Base-by-base conservation (phyloP, 495 filamentous ascomycete genomes). In the Talaromyces trachyspermus region DNA sequence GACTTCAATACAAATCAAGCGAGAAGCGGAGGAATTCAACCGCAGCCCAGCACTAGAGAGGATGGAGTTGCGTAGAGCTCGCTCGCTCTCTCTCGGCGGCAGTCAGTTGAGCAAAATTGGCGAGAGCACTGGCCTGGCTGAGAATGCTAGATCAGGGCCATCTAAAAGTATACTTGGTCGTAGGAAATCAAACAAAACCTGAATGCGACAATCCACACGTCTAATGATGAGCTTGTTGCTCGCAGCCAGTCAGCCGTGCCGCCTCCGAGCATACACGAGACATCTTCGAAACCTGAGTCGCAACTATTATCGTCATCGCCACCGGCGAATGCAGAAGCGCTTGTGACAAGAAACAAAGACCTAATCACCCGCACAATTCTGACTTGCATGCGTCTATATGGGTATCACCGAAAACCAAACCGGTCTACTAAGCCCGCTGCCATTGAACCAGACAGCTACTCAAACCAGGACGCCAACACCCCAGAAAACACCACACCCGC, bases 321-420 rank as follows among this genome's bases (percentile, higher is more conserved):
- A 4, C 57, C 62, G 1, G 63, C 66, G 43, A 58, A 59, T 47
- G 44, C 63, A 10, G 60, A 67, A 29, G 49, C 59, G 2, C 66
- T 71, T 20, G 61, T 72, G 22, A 45, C 69, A 0, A 63, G 71
- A 35, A 70, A 59, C 27, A 69, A 63, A 44, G 72, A 63, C 49
- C 64, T 59, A 7, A 70, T 72, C 33, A 70, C 65, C 2, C 66
- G 70, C 30, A 73, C 70, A 0, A 69, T 71, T 11, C 69, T 84
- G 63, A 78, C 80, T 4, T 80, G 74, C 46, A 83, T 84, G 80
- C 76, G 80, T 0, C 59, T 84, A 8, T 76, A 82, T 52, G 80
- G 80, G 5, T 71, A 78, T 32, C 71, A 79, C 49, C 77, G 78
- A 35, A 57, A 65, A 2, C 53, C 61, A 3, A 46, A 51, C 12